A percentile compares a stretch with the other conserved stretches of the same genome.
Evolutionary conservation across 257 asterid genomes (phyloP).

Genomic region (Nicotiana tabacum): DNA sequence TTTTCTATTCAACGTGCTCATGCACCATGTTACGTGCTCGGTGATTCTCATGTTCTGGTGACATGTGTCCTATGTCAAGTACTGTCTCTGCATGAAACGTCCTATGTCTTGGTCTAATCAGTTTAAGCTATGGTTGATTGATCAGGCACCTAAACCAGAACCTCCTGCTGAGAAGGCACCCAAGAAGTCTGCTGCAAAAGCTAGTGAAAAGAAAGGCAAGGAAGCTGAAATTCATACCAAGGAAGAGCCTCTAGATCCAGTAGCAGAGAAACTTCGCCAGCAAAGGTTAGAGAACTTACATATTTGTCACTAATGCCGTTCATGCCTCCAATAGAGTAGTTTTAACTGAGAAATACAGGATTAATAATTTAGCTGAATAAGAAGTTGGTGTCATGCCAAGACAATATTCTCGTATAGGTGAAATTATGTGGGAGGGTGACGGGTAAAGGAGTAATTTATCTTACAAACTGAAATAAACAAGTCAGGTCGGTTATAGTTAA

Average conservation of each 20-base stretch:
- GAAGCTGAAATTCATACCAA: slow-evolving; percentile 34
- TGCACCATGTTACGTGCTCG: neutral
- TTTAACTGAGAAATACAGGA: neutral
- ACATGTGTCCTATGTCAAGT: neutral
- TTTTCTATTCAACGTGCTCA: neutral
- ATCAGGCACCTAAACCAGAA: slow-evolving; percentile 63
- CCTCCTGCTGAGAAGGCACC: slow-evolving; percentile 55
- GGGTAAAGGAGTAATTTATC: neutral
- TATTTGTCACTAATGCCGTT: neutral
- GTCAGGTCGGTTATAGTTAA: neutral
- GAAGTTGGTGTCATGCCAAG: neutral
- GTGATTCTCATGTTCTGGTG: slow-evolving; percentile 3
- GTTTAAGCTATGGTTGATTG: slow-evolving; percentile 7
- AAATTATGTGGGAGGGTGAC: neutral
- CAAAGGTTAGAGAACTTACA: slow-evolving; percentile 42
- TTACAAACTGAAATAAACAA: neutral
- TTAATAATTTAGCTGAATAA: neutral
- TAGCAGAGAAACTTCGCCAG: slow-evolving; percentile 85
- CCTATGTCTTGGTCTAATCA: neutral
- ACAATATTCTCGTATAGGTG: neutral
- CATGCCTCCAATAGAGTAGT: neutral
- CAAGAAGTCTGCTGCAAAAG: slow-evolving; percentile 54
- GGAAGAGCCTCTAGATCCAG: slow-evolving; percentile 71
- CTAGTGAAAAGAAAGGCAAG: slow-evolving; percentile 58
- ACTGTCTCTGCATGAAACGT: neutral